Base-by-base conservation (phyloP, 148 eudicot species). In the Suaeda aralocaspica region DNA sequence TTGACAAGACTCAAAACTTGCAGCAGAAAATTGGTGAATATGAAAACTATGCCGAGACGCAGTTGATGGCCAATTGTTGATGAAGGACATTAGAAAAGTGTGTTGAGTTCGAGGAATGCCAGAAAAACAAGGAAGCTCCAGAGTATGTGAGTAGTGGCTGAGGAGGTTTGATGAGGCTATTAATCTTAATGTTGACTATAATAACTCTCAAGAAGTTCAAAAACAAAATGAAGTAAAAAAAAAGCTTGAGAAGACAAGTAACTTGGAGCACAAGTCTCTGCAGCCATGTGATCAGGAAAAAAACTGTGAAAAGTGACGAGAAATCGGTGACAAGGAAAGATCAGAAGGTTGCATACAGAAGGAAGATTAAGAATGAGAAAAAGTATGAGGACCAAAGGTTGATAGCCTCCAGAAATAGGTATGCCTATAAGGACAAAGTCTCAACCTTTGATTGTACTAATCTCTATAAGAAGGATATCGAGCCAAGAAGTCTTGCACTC, bases 91-190 rank as follows among this genome's bases (percentile, higher is more conserved):
- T 30, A 24, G 63, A 58, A 42, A 74, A 66, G 50, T 49, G 46
- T 64, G 68, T 50, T 33, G 74, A 69, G 51, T 42, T 73, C 36
- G 76, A 75, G 66, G 50, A 46, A 33, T 48, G 61, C 50, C 44
- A 66, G 60, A 66, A 60, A 75, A n/a, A n/a, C n/a, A n/a, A n/a
- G n/a, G 77, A 73, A 78, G 69, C 63, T 53, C 26, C 64, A 46
- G 71, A 64, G 55, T 44, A 63, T 71, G 76, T 36, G 70, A 71
- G 12, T n/a, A n/a, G n/a, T n/a, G n/a, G n/a, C n/a, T n/a, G 34
- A 49, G 61, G 70, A 66, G 72, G 52, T 3, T 29, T 49, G 72
- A 73, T 68, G 74, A 59, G 26, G 64, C 39, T 51, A 19, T 16
- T 73, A 57, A 55, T 5, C 52, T 28, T 13, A 50, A n/a, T n/a